Evolutionary conservation across 306 rosid genomes (phyloP), one percentile per base, ranked within the genome.

Genomic region (Casuarina equisetifolia): DNA sequence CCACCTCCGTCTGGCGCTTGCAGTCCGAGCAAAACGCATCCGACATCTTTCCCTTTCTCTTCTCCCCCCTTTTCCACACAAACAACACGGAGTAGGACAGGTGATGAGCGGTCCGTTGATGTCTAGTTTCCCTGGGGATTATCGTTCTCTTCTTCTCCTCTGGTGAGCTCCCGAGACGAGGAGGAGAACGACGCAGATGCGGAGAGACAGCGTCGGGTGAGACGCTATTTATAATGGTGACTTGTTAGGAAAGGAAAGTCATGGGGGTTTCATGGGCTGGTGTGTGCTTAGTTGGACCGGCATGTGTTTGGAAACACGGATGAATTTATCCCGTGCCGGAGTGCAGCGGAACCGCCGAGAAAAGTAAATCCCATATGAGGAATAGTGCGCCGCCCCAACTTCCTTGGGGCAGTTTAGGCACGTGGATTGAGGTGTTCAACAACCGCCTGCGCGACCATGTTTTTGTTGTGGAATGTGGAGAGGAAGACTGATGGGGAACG

Each of bases 1-100:
- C 99, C 76, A 95, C 96, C 91, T 91, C 97, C 67, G 99, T 92
- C 66, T 91, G 92, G 32, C 94, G 86, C 90, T 92, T 95, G 84
- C 97, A 95, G 69, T 92, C 99, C 76, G 87, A 32, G 88, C 99
- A 95, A 70, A 82, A 95, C 20, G 92, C 94, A 79, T 91, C 99
- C 40, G 93, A 88, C 98, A 94, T 94, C 35, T 61, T 38, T 12
- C 2, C 9, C 25, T 19, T 17, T 9, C 19, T 25, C 32, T 25
- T 25, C 32, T 0, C 63, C 3, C 36, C 19, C 7, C 3, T 55
- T 20, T 11, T 6, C 20, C 63, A 48, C 9, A 48, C 15, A 48
- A 48, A 48, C 11, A 48, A 10, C 6, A 42, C 71, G 49, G 8
- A 43, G 44, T 35, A 35, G 64, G 36, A 2, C n/a, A 32, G 2